Base-by-base conservation (phyloP, 495 filamentous ascomycete species). In the Tuber melanosporum region DNA sequence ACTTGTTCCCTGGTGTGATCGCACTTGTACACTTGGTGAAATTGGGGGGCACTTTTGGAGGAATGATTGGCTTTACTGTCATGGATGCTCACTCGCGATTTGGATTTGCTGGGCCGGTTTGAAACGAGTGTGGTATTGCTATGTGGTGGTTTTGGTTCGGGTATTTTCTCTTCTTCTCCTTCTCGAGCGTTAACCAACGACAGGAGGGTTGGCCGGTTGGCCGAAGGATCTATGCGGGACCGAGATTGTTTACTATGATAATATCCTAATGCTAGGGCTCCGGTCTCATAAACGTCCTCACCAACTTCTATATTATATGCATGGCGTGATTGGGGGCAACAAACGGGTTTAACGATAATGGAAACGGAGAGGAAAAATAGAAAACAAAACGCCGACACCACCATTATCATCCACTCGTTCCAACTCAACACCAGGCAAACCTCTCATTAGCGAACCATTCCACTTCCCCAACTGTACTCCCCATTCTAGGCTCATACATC, bases 381-480 rank as follows among this genome's bases (percentile, higher is more conserved):
- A n/a, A 62, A 36, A 10, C 22, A 62, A 66, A 66, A 73, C 43
- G 57, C 49, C 36, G 39, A 41, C 74, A 44, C 43, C 69, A 43
- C 26, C 45, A 1, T 32, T 32, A 32, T 32, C 32, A 32, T 32
- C 32, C 32, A 32, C 32, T 32, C n/a, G 9, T 36, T 41, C 47
- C 20, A 77, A 72, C 71, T 90, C 84, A 98, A 83, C 93, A 97
- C 95, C 95, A 99, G 32, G 89, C 92, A 86, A 90, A 98, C 87
- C 96, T 97, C 88, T 99, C 94, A 82, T 96, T 97, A 77, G 87
- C 88, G 73, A 94, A 84, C 95, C 95, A 99, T 71, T 94, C 91
- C 62, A 97, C 86, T 39, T 90, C 86, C 52, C 87, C 85, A 22
- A 84, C 84, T 10, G 88, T 85, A 69, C 81, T 83, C 44, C 85